A percentile compares a stretch with the other conserved stretches of the same genome.
Conservation (phyloP, 352 stramenopile genomes). For the Phytophthora brassicae region DNA sequence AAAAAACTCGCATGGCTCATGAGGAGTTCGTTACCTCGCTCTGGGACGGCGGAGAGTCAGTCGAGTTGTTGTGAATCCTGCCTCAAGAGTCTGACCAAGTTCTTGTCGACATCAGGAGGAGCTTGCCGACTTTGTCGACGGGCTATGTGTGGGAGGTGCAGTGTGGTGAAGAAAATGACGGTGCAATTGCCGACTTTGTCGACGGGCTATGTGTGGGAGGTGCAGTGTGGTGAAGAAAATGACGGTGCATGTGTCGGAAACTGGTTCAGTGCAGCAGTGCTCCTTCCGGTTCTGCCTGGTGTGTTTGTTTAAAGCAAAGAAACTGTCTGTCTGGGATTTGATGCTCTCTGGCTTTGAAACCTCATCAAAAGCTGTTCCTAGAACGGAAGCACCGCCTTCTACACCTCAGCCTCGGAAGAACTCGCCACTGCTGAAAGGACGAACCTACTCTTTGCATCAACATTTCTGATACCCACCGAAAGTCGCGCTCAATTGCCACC, state of each 20-base stretch:
- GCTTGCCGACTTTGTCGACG: constrained; percentile 47
- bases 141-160: constrained; percentile 50
- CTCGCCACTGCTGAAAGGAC: background rate
- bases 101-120: constrained; percentile 14
- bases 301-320: constrained; percentile 53
- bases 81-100: constrained; percentile 22
- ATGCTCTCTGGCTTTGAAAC: constrained; percentile 13
- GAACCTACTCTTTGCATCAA: constrained; percentile 19
- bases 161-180: constrained; percentile 56
- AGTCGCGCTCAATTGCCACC: background rate
- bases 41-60: background rate
- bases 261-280: constrained; percentile 33
- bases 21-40: constrained; percentile 20
- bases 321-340: constrained; percentile 44
- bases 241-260: constrained; percentile 43
- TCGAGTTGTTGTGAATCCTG: constrained; percentile 31
- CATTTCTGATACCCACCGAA: background rate
- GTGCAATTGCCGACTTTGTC: constrained; percentile 47
- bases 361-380: constrained; percentile 1
- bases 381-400: background rate
- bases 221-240: constrained; percentile 63
- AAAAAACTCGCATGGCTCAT: constrained; percentile 70
- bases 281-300: constrained; percentile 48
- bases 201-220: constrained; percentile 39
- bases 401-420: background rate